These are phyloP conservation scores for Sporisorium graminicola DNA, from an alignment of 1,284 basidiomycete species.

Conservation along the genomic window DNA sequence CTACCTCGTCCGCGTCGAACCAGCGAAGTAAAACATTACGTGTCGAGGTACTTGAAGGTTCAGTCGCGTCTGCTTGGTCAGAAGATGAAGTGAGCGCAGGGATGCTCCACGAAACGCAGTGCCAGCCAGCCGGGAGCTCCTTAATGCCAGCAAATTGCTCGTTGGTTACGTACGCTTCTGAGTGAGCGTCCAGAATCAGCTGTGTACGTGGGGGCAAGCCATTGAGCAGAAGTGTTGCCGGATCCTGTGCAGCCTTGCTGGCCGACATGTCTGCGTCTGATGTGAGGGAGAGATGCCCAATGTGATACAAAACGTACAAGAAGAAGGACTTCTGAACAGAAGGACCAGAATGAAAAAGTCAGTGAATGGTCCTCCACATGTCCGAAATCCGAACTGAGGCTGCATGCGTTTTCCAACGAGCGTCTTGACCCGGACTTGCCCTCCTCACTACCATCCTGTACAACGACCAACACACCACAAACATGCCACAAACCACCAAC, in stretches of 20 bases:
- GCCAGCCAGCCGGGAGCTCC: conserved; percentile 37
- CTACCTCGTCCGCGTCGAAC: conserved; percentile 24
- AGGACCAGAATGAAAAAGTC: background rate
- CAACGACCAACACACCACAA: background rate
- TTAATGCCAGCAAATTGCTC: conserved; percentile 45
- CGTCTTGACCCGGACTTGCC: background rate
- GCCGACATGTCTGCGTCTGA: background rate
- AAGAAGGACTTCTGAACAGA: background rate
- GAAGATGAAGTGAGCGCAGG: background rate
- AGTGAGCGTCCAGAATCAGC: conserved; percentile 28
- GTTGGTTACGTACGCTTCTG: conserved; percentile 34
- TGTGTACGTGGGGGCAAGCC: conserved; percentile 31
- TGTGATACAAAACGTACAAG: background rate
- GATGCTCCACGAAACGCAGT: conserved; percentile 45
- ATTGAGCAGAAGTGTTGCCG: conserved; percentile 23
- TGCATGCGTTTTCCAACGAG: background rate
- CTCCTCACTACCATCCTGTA: background rate
- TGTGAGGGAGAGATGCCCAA: background rate
- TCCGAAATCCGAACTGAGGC: conserved; percentile 9
- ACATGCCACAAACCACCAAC: background rate
- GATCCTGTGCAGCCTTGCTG: background rate
- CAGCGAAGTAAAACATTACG: conserved; percentile 19
- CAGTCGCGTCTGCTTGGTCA: background rate
- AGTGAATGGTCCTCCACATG: conserved; percentile 16
- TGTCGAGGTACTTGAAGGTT: conserved; percentile 4